Evolutionary conservation across 305 asterid species (phyloP), one percentile per base, ranked within the genome.

Genomic region (Petunia hybrid): DNA sequence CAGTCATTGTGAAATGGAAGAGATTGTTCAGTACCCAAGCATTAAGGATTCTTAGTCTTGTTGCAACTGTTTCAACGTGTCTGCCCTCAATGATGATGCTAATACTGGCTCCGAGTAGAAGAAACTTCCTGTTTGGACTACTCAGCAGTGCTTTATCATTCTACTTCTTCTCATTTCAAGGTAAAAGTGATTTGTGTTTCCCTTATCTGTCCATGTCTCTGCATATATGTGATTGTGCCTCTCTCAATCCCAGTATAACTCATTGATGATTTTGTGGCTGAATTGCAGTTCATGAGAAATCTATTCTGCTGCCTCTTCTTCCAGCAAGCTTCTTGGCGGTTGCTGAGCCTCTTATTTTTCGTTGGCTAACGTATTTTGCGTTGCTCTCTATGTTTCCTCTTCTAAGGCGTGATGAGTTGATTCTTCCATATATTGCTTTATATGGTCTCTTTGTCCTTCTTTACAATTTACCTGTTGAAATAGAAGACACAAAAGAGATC

Each of bases 81-180:
- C 86, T 96, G 46, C 98, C 99, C 81, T 93, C 98, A 68, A 90
- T 87, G 97, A 77, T 89, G 86, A 94, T 90, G 89, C 91, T 91
- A 82, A 77, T 91, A 64, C 48, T 89, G 90, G 85, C 86, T 63
- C 98, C 99, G 64, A 90, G 88, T 81, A 91, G 88, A 86, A 87
- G 76, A 36, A 89, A 91, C 85, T 96, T 96, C 86, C 91, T 96
- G n/a, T 89, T 88, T 79, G 94, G 98, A 74, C 88, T 96, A 90
- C 89, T 94, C 40, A 96, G 94, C 87, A 87, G 98, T 80, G 85
- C 97, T 85, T 83, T 93, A 67, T 87, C 98, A 64, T 96, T 96
- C 86, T 96, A 94, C 90, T 86, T 96, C 42, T 96, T 96, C 87
- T 93, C 99, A 80, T 96, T 91, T 92, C 99, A 96, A 94, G 99